Conservation (phyloP, 352 stramenopile species). For the Phytophthora sp. region DNA sequence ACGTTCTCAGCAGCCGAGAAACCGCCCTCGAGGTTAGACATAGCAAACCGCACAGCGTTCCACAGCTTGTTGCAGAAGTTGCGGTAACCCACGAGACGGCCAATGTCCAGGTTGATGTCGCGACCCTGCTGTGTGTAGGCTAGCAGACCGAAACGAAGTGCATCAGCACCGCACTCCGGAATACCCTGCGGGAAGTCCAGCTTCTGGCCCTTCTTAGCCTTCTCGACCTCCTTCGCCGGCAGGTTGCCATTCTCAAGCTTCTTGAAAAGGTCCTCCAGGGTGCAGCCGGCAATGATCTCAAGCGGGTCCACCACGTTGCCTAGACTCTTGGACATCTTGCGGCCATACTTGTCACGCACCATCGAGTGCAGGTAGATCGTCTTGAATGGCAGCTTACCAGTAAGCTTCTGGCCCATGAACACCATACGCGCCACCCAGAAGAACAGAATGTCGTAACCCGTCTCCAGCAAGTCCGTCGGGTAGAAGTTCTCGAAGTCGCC, state of each 20-base stretch:
- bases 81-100: conserved; percentile 98
- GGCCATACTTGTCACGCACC: conserved; percentile 97
- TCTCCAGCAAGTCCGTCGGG: conserved; percentile 97
- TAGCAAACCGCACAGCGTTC: conserved; percentile 98
- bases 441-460: conserved; percentile 99
- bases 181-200: conserved; percentile 99
- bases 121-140: conserved; percentile 94
- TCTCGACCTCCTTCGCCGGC: conserved; percentile 96
- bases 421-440: conserved; percentile 99
- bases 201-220: conserved; percentile 97
- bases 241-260: conserved; percentile 98
- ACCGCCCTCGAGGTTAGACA: conserved; percentile 94
- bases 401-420: conserved; percentile 97
- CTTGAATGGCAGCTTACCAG: conserved; percentile 96
- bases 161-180: conserved; percentile 98
- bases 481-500: conserved; percentile 93
- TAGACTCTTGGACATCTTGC: conserved; percentile 99
- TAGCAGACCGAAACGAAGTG: conserved; percentile 98
- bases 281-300: conserved; percentile 97
- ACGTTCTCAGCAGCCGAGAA: conserved; percentile 63
- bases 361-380: conserved; percentile 98
- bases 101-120: conserved; percentile 99
- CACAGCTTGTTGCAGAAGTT: conserved; percentile 99
- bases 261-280: conserved; percentile 93
- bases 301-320: conserved; percentile 99